phyloP scores from a whole-genome alignment of 1,284 basidiomycete genomes.

The Rhodotorula sp. region DNA sequence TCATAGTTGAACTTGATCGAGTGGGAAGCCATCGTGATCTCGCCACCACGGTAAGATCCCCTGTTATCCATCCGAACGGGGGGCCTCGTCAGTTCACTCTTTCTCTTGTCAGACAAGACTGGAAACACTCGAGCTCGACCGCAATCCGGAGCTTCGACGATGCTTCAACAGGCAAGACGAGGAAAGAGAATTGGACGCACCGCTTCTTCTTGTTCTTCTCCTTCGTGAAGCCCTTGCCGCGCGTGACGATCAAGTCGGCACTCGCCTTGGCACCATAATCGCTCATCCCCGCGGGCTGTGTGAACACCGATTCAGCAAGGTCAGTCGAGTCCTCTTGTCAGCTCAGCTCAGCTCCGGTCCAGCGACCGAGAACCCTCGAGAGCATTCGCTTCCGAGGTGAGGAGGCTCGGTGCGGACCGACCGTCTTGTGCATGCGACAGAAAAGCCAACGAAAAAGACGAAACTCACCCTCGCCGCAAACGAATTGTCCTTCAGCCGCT shows the following conservation, averaged over 20 bases:
- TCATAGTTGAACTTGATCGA: slow-evolving; percentile 39
- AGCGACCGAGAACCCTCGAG: no score
- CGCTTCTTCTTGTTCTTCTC: slow-evolving; percentile 99
- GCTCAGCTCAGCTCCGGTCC: no score
- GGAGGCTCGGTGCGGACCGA: neutral
- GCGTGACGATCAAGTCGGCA: slow-evolving; percentile 84
- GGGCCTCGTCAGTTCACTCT: neutral
- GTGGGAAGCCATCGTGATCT: slow-evolving; percentile 67
- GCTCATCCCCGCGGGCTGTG: slow-evolving; percentile 61
- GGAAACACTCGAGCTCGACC: neutral
- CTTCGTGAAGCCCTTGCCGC: slow-evolving; percentile 91
- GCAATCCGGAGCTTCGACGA: neutral
- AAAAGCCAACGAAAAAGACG: neutral
- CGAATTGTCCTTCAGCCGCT: slow-evolving; percentile 71
- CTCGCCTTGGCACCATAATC: slow-evolving; percentile 88
- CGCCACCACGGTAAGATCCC: slow-evolving; percentile 71
- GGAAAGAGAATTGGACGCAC: slow-evolving; percentile 52
- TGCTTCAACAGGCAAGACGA: no score
- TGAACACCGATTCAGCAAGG: no score
- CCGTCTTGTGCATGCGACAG: neutral
- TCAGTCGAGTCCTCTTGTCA: neutral
- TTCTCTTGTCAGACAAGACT: no score
- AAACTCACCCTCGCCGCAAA: slow-evolving; percentile 72
- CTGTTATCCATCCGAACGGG: neutral
- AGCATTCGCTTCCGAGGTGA: no score